Conservation (phyloP, 139 green algal genomes). For the Micromonas commoda region DNA sequence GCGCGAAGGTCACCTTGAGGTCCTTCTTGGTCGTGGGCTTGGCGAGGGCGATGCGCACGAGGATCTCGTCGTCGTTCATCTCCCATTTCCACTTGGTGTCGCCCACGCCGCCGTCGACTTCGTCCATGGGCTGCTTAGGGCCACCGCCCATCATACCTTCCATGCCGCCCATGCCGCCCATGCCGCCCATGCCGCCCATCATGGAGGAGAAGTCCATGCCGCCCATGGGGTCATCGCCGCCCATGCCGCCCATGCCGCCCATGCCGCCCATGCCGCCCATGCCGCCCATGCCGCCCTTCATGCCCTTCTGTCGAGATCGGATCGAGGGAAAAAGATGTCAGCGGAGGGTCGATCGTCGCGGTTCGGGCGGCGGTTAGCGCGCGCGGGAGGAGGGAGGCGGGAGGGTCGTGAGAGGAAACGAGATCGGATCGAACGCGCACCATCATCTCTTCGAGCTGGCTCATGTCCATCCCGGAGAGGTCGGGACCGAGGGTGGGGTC, state of each 20-base stretch:
- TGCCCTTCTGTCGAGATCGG: background rate
- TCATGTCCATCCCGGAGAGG: background rate
- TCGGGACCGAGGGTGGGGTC: too few species aligned
- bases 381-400: too few species aligned
- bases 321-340: background rate
- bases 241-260: conserved; percentile 36
- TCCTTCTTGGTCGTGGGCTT: conserved; percentile 9
- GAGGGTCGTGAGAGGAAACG: background rate
- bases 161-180: conserved; percentile 39
- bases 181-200: conserved; percentile 48
- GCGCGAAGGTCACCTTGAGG: background rate
- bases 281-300: conserved; percentile 38
- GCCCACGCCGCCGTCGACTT: background rate
- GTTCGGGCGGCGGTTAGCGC: too few species aligned
- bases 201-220: too few species aligned
- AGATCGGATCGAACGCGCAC: background rate
- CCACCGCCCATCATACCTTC: conserved; percentile 9
- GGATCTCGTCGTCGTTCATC: conserved; percentile 12
- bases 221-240: too few species aligned
- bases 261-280: conserved; percentile 44
- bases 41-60: background rate
- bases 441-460: background rate
- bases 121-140: background rate
- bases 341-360: too few species aligned
- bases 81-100: conserved; percentile 11